Conservation (phyloP, 2,329 filamentous ascomycete species). For the Phaeosphaeria sp. region DNA sequence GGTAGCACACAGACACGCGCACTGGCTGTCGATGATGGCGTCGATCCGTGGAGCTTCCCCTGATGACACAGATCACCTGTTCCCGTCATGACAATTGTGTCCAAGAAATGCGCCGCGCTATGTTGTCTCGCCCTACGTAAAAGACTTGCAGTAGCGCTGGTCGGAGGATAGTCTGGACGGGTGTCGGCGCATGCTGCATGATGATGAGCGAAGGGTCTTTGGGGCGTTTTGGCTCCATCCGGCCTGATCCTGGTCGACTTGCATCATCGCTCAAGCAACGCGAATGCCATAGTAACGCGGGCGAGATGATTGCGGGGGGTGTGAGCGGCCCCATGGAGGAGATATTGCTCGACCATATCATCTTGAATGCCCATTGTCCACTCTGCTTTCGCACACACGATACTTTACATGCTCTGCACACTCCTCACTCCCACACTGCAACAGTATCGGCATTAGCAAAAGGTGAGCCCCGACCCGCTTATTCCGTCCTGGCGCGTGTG, state of each 20-base stretch:
- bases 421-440: background rate
- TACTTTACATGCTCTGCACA: background rate
- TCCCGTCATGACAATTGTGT: background rate
- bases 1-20: background rate
- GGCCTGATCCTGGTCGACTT: constrained; percentile 13
- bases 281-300: constrained; percentile 18
- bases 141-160: constrained; percentile 4
- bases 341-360: background rate
- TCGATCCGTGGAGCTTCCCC: background rate
- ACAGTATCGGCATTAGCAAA: constrained; percentile 15
- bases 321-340: background rate
- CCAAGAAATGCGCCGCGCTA: constrained; percentile 10
- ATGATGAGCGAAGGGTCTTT: constrained; percentile 8
- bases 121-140: constrained; percentile 14
- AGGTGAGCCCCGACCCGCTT: constrained; percentile 17
- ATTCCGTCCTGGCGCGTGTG: constrained; percentile 11
- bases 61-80: background rate
- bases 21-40: background rate
- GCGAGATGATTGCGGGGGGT: constrained; percentile 7
- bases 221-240: constrained; percentile 3
- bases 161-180: background rate
- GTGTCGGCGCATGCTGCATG: background rate
- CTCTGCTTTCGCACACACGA: background rate
- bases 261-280: constrained; percentile 24
- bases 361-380: background rate